These are phyloP conservation scores for Prinsepia uniflora DNA, from an alignment of 306 rosid genomes.

Conservation along the genomic window DNA sequence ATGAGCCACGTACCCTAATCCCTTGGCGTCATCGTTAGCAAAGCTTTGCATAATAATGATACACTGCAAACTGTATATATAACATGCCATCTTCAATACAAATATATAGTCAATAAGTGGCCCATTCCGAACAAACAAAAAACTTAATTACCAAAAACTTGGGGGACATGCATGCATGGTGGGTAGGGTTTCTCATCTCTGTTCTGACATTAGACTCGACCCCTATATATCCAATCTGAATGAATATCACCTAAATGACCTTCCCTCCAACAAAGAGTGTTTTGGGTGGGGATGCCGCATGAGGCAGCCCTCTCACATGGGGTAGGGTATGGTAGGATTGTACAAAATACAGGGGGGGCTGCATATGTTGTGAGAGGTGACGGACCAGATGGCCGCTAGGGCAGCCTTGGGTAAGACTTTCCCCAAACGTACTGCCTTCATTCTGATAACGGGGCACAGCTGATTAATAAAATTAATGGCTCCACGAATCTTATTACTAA, in stretches of 20 bases:
- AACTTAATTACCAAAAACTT: background rate
- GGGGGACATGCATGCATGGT: background rate
- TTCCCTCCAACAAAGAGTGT: background rate
- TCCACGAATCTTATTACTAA: no score
- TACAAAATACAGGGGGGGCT: no score
- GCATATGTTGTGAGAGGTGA: no score
- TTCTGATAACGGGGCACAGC: background rate
- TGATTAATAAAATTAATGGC: background rate
- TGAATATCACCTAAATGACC: slow-evolving; percentile 1
- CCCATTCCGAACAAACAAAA: background rate
- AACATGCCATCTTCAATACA: background rate
- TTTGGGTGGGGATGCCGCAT: no score
- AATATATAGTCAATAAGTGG: background rate
- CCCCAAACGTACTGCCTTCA: no score
- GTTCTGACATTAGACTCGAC: slow-evolving; percentile 5
- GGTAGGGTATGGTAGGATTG: no score
- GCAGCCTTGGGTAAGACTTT: no score
- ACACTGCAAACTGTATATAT: background rate
- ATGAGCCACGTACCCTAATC: no score
- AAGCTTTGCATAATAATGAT: no score
- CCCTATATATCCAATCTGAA: background rate
- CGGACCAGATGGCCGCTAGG: no score
- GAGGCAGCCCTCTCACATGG: no score
- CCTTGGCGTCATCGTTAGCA: no score
- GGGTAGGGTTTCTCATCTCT: slow-evolving; percentile 3